These are phyloP conservation scores for Pisolithus sp. DNA, from an alignment of 768 basidiomycete species.

Conservation along the genomic window DNA sequence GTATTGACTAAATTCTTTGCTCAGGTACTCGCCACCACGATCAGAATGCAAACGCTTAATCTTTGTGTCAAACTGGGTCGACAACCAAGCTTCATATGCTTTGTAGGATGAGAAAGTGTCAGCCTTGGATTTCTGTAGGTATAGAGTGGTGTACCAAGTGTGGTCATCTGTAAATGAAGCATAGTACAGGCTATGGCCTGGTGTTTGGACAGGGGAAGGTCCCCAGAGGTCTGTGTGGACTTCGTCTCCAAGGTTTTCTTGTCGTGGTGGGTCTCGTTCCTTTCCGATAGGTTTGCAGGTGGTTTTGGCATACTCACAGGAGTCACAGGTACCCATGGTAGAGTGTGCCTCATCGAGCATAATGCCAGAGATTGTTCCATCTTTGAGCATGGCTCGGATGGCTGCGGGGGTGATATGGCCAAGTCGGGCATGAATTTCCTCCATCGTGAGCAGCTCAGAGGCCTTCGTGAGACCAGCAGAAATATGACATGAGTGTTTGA, in stretches of 20 bases:
- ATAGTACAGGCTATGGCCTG: background rate
- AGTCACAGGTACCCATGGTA: conserved; percentile 1
- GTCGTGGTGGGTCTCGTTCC: background rate
- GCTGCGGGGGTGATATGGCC: conserved; percentile 1
- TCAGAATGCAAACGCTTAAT: conserved; percentile 1
- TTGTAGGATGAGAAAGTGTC: conserved; percentile 4
- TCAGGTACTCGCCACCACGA: conserved; percentile 29
- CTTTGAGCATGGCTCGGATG: conserved; percentile 2
- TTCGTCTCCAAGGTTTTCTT: too few species aligned
- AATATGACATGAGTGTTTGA: background rate
- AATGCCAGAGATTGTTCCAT: conserved; percentile 1
- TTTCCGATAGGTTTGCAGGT: too few species aligned
- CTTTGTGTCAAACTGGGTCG: background rate
- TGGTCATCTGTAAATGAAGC: conserved; percentile 7
- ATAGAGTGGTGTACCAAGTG: background rate
- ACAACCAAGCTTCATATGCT: background rate
- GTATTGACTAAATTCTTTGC: background rate
- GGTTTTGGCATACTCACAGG: too few species aligned
- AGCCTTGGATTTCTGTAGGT: conserved; percentile 1
- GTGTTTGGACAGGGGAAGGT: background rate
- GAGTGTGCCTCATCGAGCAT: background rate
- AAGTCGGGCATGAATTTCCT: conserved; percentile 1
- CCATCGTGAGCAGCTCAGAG: background rate
- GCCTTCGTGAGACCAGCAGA: background rate
- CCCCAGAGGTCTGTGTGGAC: conserved; percentile 1